These are phyloP conservation scores for Ottelia alismoides DNA, from an alignment of 106 monocot species.

Conservation along the genomic window DNA sequence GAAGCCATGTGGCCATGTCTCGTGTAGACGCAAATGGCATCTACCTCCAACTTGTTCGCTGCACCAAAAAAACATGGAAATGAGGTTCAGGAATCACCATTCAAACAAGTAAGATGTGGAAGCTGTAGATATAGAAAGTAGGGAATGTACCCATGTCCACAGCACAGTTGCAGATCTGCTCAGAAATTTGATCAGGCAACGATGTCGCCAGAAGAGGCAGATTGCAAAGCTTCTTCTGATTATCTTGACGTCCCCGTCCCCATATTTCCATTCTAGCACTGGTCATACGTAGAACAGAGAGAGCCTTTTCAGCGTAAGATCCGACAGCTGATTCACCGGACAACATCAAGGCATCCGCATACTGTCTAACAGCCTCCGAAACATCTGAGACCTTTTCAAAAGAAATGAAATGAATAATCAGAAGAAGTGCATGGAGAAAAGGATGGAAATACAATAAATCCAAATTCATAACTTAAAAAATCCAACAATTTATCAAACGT, in stretches of 20 bases:
- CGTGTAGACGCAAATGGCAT: constrained; percentile 29
- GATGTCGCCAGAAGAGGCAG: constrained; percentile 17
- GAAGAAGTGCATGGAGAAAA: too few relatives aligned
- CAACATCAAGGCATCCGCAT: constrained; percentile 44
- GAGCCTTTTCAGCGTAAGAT: constrained; percentile 32
- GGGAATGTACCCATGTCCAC: constrained; percentile 28
- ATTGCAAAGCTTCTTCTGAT: constrained; percentile 6
- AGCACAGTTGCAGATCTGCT: constrained; percentile 32
- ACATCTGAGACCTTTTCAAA: constrained; percentile 35
- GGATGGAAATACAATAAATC: too few relatives aligned
- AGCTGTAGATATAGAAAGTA: neutral
- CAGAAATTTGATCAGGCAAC: constrained; percentile 29
- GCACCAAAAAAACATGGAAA: neutral
- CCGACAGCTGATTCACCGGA: constrained; percentile 52
- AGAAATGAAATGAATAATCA: too few relatives aligned
- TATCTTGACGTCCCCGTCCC: constrained; percentile 31
- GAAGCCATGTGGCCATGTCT: constrained; percentile 29
- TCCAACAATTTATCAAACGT: too few relatives aligned
- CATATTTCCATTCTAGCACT: constrained; percentile 37
- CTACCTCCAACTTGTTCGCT: constrained; percentile 24
- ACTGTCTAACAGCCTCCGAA: constrained; percentile 42
- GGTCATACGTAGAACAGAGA: constrained; percentile 23
- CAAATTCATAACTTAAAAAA: too few relatives aligned
- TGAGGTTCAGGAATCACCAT: neutral
- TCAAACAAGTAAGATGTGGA: neutral